These are phyloP conservation scores for Pythium grandisporangium DNA, from an alignment of 352 stramenopile species.

Conservation along the genomic window DNA sequence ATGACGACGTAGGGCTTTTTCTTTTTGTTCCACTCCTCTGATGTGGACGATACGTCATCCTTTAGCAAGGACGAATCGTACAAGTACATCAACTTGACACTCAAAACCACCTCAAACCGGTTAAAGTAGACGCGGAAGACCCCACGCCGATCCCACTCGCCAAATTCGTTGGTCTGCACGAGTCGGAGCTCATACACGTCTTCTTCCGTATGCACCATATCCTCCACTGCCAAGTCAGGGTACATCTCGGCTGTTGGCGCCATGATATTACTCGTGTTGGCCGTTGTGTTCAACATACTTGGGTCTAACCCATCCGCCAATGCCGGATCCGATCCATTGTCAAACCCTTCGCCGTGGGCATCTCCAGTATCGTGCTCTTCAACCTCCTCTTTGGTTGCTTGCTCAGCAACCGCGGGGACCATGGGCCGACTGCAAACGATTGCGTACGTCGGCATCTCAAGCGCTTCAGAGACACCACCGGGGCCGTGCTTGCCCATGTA, in stretches of 20 bases:
- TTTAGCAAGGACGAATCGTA: slow-evolving; percentile 78
- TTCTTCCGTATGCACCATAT: slow-evolving; percentile 64
- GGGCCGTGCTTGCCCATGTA: slow-evolving; percentile 69
- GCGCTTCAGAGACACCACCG: slow-evolving; percentile 64
- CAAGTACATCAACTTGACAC: slow-evolving; percentile 79
- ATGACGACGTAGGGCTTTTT: slow-evolving; percentile 79
- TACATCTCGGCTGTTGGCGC: slow-evolving; percentile 75
- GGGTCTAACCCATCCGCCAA: slow-evolving; percentile 5
- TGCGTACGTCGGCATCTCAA: slow-evolving; percentile 71
- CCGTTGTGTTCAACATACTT: slow-evolving; percentile 30
- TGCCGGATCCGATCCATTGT: slow-evolving; percentile 24
- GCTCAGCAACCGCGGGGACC: slow-evolving; percentile 40
- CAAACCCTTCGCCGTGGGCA: slow-evolving; percentile 39
- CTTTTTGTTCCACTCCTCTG: slow-evolving; percentile 63
- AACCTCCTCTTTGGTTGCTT: slow-evolving; percentile 50
- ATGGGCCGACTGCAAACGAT: slow-evolving; percentile 64
- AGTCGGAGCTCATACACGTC: slow-evolving; percentile 79
- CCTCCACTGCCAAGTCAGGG: slow-evolving; percentile 45
- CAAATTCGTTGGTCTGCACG: slow-evolving; percentile 73
- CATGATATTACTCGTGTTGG: slow-evolving; percentile 59
- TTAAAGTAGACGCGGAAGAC: slow-evolving; percentile 84
- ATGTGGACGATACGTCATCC: slow-evolving; percentile 53
- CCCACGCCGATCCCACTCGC: slow-evolving; percentile 58
- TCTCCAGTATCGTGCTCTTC: slow-evolving; percentile 42
- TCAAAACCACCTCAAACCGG: slow-evolving; percentile 78